Conservation (phyloP, 306 rosid species). For the Vigna unguiculata region DNA sequence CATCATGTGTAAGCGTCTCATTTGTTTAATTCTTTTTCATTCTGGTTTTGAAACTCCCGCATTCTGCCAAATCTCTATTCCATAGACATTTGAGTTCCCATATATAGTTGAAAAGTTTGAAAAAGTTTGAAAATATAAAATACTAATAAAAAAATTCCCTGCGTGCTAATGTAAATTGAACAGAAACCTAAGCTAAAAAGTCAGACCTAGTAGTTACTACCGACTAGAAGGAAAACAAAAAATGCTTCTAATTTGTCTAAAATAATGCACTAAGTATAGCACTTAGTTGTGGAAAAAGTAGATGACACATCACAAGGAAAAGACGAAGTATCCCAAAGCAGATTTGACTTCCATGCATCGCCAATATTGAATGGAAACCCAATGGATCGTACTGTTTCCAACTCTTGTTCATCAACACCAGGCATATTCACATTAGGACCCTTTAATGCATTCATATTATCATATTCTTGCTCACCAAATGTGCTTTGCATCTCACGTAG, state of each 20-base stretch:
- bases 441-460: constrained; percentile 43
- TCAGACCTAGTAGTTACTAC: constrained; percentile 39
- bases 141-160: not conserved
- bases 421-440: constrained; percentile 46
- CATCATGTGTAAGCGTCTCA: constrained; percentile 6
- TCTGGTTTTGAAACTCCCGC: constrained; percentile 37
- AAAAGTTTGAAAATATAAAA: constrained; percentile 26
- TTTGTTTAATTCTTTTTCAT: constrained; percentile 25
- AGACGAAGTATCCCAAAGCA: constrained; percentile 76
- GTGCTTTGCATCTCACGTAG: constrained; percentile 48
- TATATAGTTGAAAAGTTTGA: constrained; percentile 37
- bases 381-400: constrained; percentile 45
- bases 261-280: constrained; percentile 55
- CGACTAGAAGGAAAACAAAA: constrained; percentile 47
- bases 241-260: constrained; percentile 41
- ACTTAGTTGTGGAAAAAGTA: constrained; percentile 61
- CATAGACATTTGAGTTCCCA: constrained; percentile 48
- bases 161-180: constrained; percentile 45
- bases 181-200: constrained; percentile 37
- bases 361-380: constrained; percentile 64
- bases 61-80: constrained; percentile 47
- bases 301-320: constrained; percentile 76
- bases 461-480: constrained; percentile 27
- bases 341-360: constrained; percentile 77
- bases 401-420: constrained; percentile 50